Conservation (phyloP, 768 basidiomycete species). For the Phanerochaete sordida region DNA sequence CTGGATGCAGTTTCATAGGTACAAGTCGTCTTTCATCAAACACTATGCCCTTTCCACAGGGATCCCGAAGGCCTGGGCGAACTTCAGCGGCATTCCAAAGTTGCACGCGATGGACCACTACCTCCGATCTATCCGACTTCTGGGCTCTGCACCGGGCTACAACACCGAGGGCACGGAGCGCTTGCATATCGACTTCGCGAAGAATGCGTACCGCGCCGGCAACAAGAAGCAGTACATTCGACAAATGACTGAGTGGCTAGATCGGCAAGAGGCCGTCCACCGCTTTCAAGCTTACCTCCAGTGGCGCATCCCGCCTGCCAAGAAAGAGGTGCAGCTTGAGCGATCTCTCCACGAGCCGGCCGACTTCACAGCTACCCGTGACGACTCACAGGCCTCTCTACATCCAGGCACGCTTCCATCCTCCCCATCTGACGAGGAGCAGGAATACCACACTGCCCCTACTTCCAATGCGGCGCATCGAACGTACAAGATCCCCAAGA, state of each 20-base stretch:
- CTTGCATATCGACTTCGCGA: constrained; percentile 42
- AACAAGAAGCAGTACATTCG: constrained; percentile 23
- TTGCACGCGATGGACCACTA: constrained; percentile 22
- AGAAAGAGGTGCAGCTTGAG: background rate
- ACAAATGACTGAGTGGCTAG: constrained; percentile 40
- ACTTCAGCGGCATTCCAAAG: constrained; percentile 31
- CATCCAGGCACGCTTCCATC: background rate
- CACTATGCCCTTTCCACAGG: constrained; percentile 13
- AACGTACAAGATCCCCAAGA: constrained; percentile 3
- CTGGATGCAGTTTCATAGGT: constrained; percentile 20
- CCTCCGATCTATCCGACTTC: constrained; percentile 12
- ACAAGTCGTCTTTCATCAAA: constrained; percentile 25
- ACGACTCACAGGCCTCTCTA: background rate
- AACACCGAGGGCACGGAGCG: constrained; percentile 29
- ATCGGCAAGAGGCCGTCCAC: constrained; percentile 30
- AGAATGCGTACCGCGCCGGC: constrained; percentile 25
- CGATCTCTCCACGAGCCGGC: background rate
- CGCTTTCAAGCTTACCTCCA: constrained; percentile 25
- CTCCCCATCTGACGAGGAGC: background rate
- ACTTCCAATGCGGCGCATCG: background rate
- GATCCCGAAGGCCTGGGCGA: background rate
- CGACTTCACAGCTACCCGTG: background rate
- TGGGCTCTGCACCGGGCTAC: constrained; percentile 21
- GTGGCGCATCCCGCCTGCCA: constrained; percentile 13
- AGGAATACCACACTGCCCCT: background rate